phyloP scores from a whole-genome alignment of 2,329 filamentous ascomycete species.

The Aspergillus quadricinctus region DNA sequence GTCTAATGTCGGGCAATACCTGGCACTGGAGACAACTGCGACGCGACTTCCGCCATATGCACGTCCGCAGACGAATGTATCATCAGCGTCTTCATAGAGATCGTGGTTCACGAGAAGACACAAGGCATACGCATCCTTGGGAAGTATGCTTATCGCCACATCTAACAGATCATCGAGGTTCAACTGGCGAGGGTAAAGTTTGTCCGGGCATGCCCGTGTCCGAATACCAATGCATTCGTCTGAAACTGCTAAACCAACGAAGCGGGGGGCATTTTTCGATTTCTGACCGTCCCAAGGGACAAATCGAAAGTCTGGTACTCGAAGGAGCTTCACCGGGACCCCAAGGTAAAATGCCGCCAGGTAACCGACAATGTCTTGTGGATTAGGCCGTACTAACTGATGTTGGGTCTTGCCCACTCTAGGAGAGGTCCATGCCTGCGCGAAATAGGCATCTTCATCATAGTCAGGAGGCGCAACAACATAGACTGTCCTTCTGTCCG shows the following conservation, averaged over 20 bases:
- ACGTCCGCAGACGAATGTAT: slow-evolving; percentile 63
- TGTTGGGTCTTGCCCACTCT: slow-evolving; percentile 15
- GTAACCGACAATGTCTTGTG: slow-evolving; percentile 39
- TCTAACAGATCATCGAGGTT: slow-evolving; percentile 61
- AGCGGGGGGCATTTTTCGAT: slow-evolving; percentile 16
- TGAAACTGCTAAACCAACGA: slow-evolving; percentile 46
- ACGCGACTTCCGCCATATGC: slow-evolving; percentile 63
- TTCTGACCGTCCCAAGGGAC: slow-evolving; percentile 43
- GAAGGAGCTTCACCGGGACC: slow-evolving; percentile 46
- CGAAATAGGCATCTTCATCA: slow-evolving; percentile 29
- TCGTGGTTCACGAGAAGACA: slow-evolving; percentile 58
- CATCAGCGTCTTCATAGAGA: slow-evolving; percentile 61
- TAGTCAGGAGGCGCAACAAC: slow-evolving; percentile 47
- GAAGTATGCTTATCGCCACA: slow-evolving; percentile 50
- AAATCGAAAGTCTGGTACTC: slow-evolving; percentile 40
- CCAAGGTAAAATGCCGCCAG: slow-evolving; percentile 52
- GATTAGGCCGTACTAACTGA: slow-evolving; percentile 8
- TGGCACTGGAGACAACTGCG: slow-evolving; percentile 57
- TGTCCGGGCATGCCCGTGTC: slow-evolving; percentile 46
- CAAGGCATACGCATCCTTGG: slow-evolving; percentile 56
- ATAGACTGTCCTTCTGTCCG: slow-evolving; percentile 50
- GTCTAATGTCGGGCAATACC: slow-evolving; percentile 55
- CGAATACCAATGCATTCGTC: slow-evolving; percentile 48
- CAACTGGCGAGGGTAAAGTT: slow-evolving; percentile 42
- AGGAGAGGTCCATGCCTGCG: slow-evolving; percentile 42